phyloP scores from a whole-genome alignment of 169 alveolate species.

The Eimeria sp. region DNA sequence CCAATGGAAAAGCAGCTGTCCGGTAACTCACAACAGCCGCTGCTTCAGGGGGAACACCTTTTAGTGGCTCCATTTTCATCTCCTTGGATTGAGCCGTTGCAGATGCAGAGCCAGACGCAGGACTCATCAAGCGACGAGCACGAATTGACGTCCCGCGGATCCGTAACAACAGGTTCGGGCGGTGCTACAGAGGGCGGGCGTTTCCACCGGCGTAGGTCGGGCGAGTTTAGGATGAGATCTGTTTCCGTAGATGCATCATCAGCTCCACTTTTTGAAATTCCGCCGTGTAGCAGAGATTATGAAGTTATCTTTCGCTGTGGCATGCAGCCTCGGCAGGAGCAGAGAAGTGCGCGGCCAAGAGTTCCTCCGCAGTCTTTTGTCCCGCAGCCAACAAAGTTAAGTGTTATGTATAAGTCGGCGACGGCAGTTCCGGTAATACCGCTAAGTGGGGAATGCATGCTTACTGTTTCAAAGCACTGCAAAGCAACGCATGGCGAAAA shows the following conservation, averaged over 20 bases:
- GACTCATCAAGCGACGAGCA: neutral
- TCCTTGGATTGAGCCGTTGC: slow-evolving; percentile 67
- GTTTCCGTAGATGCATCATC: slow-evolving; percentile 9
- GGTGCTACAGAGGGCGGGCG: neutral
- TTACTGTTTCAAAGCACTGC: neutral
- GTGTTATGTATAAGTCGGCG: slow-evolving; percentile 30
- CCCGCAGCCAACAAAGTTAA: slow-evolving; percentile 26
- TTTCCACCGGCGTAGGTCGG: neutral
- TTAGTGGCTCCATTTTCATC: slow-evolving; percentile 37
- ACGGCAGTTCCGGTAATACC: slow-evolving; percentile 61
- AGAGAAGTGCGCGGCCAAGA: neutral
- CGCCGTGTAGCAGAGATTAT: slow-evolving; percentile 24
- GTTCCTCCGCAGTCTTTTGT: neutral
- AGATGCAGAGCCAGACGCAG: neutral
- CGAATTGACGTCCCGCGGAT: neutral
- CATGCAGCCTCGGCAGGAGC: slow-evolving; percentile 8
- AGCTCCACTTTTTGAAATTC: neutral
- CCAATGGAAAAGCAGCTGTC: neutral
- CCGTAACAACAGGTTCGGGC: neutral
- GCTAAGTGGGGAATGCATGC: neutral
- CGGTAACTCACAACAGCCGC: neutral
- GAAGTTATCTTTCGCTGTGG: slow-evolving; percentile 11
- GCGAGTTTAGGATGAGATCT: neutral
- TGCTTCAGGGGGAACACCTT: slow-evolving; percentile 15
- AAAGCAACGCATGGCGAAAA: neutral